Base-by-base conservation (phyloP, 2,329 filamentous ascomycete species). In the Fusarium lyarnte region DNA sequence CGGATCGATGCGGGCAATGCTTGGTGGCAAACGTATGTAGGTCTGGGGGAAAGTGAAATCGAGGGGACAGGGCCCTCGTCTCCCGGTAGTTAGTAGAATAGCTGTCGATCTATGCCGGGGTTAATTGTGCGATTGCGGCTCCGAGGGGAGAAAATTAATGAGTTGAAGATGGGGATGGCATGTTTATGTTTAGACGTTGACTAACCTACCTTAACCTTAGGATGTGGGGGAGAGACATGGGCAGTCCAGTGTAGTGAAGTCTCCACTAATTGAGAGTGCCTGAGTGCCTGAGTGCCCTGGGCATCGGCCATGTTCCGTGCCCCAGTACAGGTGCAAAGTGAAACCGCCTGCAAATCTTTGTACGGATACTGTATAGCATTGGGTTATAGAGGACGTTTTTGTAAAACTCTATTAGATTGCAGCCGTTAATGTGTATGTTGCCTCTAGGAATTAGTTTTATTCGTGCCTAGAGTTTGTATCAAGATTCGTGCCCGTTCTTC, bases 1-100 rank as follows among this genome's bases (percentile, higher is more conserved):
- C 72, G 74, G 72, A 69, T 70, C 46, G 61, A 66, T 65, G 65
- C 69, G 61, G 70, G 55, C 61, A 43, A 39, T 43, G 43, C 54
- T 35, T 65, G 55, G 63, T 74, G 72, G 74, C 64, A 57, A 68
- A 60, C 64, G 55, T 54, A 60, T 29, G 27, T 57, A 60, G 35
- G 27, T 45, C 51, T 51, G 38, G 52, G 61, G 67, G 58, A 58
- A 53, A 33, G 33, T 51, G 46, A 58, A 52, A 61, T 69, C 49
- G 39, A 64, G 63, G 51, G 54, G 57, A 61, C 46, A 49, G 55
- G 58, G 49, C 59, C 58, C 70, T 66, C 55, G 62, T 67, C 41
- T 68, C 70, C 70, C 66, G 42, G 47, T 33, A 58, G 33, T 51
- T 60, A 58, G 62, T 54, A 54, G 27, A 27, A 45, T 23, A 65